A percentile compares a stretch with the other conserved stretches of the same genome.
phyloP scores from a whole-genome alignment of 352 stramenopile species.

The Pythium phragmitis region DNA sequence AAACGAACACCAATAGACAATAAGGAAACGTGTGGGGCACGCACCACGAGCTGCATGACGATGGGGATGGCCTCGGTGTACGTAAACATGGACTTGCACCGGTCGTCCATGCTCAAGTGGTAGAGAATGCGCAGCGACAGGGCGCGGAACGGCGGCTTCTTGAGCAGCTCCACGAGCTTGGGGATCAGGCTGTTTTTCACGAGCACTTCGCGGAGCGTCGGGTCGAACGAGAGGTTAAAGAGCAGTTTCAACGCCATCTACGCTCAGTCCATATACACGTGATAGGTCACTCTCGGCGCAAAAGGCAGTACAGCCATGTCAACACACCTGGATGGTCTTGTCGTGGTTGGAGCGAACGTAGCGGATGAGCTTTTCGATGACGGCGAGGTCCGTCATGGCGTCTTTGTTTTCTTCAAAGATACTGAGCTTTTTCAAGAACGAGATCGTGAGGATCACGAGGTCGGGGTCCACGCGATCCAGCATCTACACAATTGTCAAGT shows the following conservation, averaged over 20 bases:
- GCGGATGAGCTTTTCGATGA: constrained; percentile 75
- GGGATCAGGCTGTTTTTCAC: constrained; percentile 89
- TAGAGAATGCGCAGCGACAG: constrained; percentile 92
- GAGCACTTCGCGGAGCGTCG: constrained; percentile 77
- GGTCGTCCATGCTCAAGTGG: constrained; percentile 94
- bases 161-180: constrained; percentile 92
- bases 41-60: constrained; percentile 90
- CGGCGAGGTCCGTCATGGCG: constrained; percentile 79
- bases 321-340: constrained; percentile 68
- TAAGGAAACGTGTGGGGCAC: constrained; percentile 2
- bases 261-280: neutral
- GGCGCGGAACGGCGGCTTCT: constrained; percentile 88
- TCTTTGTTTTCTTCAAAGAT: constrained; percentile 97
- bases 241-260: constrained; percentile 84
- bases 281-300: no score
- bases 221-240: constrained; percentile 96
- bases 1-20: neutral
- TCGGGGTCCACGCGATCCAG: constrained; percentile 87
- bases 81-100: constrained; percentile 94
- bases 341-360: constrained; percentile 84
- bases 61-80: constrained; percentile 94
- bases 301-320: no score
- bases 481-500: constrained; percentile 37
- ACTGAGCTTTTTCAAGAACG: constrained; percentile 93
- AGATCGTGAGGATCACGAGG: constrained; percentile 87